These are phyloP conservation scores for Phaseolus lunatus DNA, from an alignment of 306 rosid species.

Conservation along the genomic window DNA sequence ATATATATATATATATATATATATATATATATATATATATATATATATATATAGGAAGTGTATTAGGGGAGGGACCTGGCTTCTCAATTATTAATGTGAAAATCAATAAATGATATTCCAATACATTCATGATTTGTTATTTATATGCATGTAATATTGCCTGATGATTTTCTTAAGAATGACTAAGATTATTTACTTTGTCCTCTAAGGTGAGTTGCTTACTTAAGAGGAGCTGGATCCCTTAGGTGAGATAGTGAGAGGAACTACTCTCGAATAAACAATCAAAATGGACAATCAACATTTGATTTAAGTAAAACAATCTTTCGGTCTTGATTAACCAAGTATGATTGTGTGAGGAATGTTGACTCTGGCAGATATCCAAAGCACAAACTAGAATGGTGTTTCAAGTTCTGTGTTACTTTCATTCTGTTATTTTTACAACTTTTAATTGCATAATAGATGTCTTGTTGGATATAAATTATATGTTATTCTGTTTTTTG, in stretches of 20 bases:
- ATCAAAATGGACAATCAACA: not conserved
- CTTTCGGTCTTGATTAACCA: not conserved
- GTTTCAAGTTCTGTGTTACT: constrained; percentile 12
- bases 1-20: no score
- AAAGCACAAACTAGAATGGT: not conserved
- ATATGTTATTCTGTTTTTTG: constrained; percentile 23
- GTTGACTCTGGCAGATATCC: not conserved
- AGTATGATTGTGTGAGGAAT: not conserved
- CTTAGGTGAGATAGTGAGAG: not conserved
- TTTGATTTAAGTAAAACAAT: not conserved
- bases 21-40: no score
- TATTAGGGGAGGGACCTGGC: not conserved
- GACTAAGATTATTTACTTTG: not conserved
- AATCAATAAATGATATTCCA: not conserved
- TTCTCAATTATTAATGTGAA: not conserved
- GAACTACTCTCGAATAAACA: not conserved
- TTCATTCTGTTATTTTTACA: constrained; percentile 11
- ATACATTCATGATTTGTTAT: constrained; percentile 1
- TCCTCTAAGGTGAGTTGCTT: not conserved
- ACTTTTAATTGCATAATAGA: constrained; percentile 13
- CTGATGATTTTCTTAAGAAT: not conserved
- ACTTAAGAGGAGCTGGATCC: not conserved
- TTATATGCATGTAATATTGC: not conserved
- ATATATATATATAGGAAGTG: not conserved
- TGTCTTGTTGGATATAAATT: constrained; percentile 5